Conservation (phyloP, 495 filamentous ascomycete species). For the Penicillium psychrofluorescens region DNA sequence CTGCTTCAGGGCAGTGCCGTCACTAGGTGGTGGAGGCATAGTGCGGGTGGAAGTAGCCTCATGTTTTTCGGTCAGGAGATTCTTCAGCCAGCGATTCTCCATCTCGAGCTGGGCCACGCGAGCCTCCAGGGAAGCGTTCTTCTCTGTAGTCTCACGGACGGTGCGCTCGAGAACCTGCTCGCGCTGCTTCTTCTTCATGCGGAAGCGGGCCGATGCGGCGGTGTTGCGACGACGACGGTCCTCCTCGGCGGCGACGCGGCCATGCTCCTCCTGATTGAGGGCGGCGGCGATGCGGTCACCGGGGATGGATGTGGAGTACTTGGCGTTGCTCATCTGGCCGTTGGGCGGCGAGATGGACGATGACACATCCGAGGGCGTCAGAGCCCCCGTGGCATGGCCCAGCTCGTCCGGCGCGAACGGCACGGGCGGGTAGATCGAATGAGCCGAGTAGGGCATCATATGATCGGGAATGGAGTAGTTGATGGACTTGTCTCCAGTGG, state of each 20-base stretch:
- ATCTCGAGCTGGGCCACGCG: conserved; percentile 82
- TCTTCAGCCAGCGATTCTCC: conserved; percentile 96
- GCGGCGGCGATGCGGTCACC: conserved; percentile 37
- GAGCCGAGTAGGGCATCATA: conserved; percentile 37
- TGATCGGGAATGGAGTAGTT: conserved; percentile 38
- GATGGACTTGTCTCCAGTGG: conserved; percentile 33
- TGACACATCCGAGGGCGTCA: conserved; percentile 41
- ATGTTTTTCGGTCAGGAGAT: conserved; percentile 88
- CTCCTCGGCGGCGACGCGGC: conserved; percentile 82
- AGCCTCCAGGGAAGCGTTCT: conserved; percentile 69
- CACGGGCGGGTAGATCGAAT: conserved; percentile 40
- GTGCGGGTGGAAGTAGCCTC: conserved; percentile 27
- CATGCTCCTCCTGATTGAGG: conserved; percentile 37
- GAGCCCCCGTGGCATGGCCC: conserved; percentile 28
- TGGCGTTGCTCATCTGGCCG: conserved; percentile 37
- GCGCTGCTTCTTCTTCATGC: conserved; percentile 98
- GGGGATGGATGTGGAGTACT: conserved; percentile 40
- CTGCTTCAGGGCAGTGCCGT: conserved; percentile 17
- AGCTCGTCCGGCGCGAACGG: conserved; percentile 36
- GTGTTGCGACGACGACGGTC: conserved; percentile 97
- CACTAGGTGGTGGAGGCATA: conserved; percentile 19
- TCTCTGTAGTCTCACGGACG: conserved; percentile 85
- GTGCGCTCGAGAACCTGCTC: conserved; percentile 87
- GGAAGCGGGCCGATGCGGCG: conserved; percentile 88
- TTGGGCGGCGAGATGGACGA: conserved; percentile 43